A percentile compares a stretch with the other conserved stretches of the same genome.
Conservation (phyloP, 2,329 filamentous ascomycete species). For the Colletotrichum destructivum region DNA sequence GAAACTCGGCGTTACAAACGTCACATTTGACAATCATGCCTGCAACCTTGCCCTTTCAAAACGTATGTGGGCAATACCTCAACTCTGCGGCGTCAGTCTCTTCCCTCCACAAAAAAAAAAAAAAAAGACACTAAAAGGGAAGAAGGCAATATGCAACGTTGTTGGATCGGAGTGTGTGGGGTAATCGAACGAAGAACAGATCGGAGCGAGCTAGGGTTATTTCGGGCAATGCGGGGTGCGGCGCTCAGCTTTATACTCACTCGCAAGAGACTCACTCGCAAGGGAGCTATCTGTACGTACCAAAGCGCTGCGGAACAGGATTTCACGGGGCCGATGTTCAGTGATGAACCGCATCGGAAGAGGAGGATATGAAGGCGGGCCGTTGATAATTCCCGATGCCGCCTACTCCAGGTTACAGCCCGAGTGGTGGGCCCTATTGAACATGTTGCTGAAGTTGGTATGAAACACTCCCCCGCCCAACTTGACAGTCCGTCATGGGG, state of each 20-base stretch:
- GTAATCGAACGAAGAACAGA: not conserved
- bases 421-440: not conserved
- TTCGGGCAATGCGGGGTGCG: constrained; percentile 12
- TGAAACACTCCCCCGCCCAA: not conserved
- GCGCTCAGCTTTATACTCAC: not conserved
- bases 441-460: not conserved
- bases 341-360: not conserved
- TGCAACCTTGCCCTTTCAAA: not conserved
- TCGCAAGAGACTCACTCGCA: not conserved
- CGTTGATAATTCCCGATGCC: not conserved
- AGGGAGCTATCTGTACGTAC: not conserved
- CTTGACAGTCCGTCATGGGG: not conserved
- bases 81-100: not conserved
- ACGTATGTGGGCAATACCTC: not conserved
- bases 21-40: constrained; percentile 15
- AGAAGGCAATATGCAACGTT: not conserved
- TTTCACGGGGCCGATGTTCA: not conserved
- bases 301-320: not conserved
- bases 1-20: constrained; percentile 25
- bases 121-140: too few species aligned
- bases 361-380: not conserved
- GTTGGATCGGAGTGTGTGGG: not conserved
- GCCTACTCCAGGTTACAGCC: not conserved
- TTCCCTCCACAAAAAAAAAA: too few species aligned
- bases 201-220: not conserved